Conservation (phyloP, 257 asterid genomes). For the Solanum medicagineum region DNA sequence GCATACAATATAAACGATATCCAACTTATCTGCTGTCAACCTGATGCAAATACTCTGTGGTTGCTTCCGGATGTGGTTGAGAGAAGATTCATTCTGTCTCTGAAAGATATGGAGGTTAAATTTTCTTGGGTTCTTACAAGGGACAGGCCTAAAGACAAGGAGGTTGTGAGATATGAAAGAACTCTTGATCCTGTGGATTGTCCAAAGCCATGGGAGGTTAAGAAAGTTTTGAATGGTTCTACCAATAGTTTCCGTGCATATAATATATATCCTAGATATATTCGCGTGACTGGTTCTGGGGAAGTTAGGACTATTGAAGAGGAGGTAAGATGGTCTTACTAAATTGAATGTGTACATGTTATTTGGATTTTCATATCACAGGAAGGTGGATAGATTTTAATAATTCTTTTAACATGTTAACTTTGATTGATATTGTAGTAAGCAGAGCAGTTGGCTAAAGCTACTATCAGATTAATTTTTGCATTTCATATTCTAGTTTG, state of each 20-base stretch:
- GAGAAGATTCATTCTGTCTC: constrained; percentile 63
- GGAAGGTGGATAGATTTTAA: background rate
- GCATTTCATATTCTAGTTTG: background rate
- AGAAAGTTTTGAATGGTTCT: constrained; percentile 70
- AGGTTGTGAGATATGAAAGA: constrained; percentile 74
- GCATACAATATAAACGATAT: constrained; percentile 63
- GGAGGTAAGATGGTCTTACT: constrained; percentile 39
- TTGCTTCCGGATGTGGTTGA: constrained; percentile 77
- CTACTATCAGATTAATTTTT: background rate
- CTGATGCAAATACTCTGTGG: constrained; percentile 85
- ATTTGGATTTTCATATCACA: background rate
- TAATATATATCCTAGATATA: constrained; percentile 65
- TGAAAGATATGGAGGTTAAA: constrained; percentile 48
- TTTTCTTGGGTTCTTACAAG: constrained; percentile 86
- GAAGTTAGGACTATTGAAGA: constrained; percentile 77
- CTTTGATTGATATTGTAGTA: background rate
- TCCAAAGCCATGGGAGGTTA: constrained; percentile 67
- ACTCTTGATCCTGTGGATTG: constrained; percentile 41
- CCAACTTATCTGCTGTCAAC: constrained; percentile 90
- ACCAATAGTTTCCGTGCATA: constrained; percentile 52
- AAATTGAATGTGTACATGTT: background rate
- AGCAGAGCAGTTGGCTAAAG: background rate
- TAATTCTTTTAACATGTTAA: background rate
- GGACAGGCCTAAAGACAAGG: constrained; percentile 97
- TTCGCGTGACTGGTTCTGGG: constrained; percentile 97